Conservation (phyloP, 2,329 filamentous ascomycete genomes). For the Ramularia collo-cygni region DNA sequence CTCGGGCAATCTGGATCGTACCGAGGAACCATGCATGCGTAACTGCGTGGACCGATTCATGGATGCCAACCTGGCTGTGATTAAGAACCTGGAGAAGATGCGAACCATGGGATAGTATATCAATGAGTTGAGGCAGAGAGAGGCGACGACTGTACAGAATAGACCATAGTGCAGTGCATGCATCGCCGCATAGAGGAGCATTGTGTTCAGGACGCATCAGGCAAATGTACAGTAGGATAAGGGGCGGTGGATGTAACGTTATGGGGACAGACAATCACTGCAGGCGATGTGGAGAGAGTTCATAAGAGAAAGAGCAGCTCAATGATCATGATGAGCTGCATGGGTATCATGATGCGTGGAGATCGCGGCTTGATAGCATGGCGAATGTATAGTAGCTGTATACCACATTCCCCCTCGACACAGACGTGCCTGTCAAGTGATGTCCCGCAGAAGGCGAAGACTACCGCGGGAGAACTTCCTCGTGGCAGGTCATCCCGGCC, state of each 20-base stretch:
- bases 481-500: not conserved
- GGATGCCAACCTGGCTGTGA: constrained; percentile 77
- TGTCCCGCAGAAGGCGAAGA: too few species aligned
- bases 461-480: too few species aligned
- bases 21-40: constrained; percentile 74
- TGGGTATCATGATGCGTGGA: constrained; percentile 3
- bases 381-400: constrained; percentile 15
- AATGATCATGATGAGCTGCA: too few species aligned
- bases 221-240: too few species aligned
- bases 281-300: not conserved
- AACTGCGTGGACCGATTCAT: constrained; percentile 95
- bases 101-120: not conserved
- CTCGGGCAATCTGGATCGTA: constrained; percentile 62
- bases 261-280: not conserved
- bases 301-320: not conserved
- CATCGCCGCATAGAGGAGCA: too few species aligned
- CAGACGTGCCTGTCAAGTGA: constrained; percentile 6
- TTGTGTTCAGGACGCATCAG: too few species aligned
- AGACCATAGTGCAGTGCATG: too few species aligned
- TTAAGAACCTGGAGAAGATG: constrained; percentile 72
- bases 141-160: constrained; percentile 1
- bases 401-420: constrained; percentile 10
- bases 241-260: not conserved
- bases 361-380: constrained; percentile 14
- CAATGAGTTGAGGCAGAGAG: constrained; percentile 4